phyloP scores from a whole-genome alignment of 2,329 filamentous ascomycete genomes.

The Talaromyces sp. region DNA sequence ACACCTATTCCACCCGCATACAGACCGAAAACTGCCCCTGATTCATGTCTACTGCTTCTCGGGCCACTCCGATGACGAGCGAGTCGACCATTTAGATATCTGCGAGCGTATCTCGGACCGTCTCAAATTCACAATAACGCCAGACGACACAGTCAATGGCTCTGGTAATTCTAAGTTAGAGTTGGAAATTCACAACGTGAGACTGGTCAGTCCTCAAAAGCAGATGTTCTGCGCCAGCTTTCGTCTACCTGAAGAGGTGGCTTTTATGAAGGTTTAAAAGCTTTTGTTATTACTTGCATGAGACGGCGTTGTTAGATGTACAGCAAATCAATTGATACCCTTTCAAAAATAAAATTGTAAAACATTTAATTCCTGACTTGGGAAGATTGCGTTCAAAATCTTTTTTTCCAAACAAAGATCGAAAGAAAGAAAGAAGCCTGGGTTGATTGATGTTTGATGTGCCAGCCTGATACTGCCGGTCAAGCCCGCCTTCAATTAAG shows the following conservation, averaged over 20 bases:
- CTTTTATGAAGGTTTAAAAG: constrained; percentile 51
- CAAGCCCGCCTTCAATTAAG: neutral
- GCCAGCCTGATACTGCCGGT: neutral
- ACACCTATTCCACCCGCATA: constrained; percentile 57
- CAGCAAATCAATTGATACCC: neutral
- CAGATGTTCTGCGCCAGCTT: constrained; percentile 96
- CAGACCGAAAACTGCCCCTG: constrained; percentile 62
- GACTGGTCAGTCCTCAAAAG: constrained; percentile 89
- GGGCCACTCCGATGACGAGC: constrained; percentile 71
- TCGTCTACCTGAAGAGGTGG: constrained; percentile 73
- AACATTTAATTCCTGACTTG: neutral
- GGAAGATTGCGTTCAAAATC: neutral
- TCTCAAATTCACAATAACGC: constrained; percentile 55
- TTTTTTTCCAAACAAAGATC: too few relatives aligned
- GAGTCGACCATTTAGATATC: constrained; percentile 51
- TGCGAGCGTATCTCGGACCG: constrained; percentile 61
- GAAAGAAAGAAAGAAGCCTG: neutral
- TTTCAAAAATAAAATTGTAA: neutral
- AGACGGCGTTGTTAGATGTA: neutral
- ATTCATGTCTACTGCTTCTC: constrained; percentile 95
- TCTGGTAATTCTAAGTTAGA: constrained; percentile 56
- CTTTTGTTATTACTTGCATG: neutral
- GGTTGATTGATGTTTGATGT: neutral
- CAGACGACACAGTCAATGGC: constrained; percentile 44
- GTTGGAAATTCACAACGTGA: constrained; percentile 59